Evolutionary conservation across 768 basidiomycete species (phyloP), one percentile per base, ranked within the genome.

Genomic region (Lactifluus pinguis): DNA sequence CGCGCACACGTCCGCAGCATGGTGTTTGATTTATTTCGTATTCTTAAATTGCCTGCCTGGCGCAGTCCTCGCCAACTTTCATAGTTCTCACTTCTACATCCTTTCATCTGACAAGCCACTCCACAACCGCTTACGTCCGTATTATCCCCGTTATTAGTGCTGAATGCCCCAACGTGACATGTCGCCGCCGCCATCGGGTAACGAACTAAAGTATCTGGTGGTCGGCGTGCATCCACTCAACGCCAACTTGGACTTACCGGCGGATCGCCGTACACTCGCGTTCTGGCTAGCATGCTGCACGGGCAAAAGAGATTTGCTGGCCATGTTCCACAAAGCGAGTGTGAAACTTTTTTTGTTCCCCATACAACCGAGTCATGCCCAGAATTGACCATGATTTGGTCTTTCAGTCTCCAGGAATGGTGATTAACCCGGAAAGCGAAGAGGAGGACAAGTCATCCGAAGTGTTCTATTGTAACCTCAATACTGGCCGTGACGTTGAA

Each of bases 241-340:
- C 19, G 73, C 76, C 39, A 74, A 77, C 54, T 74, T 80, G 74
- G 74, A 77, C 29, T 50, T 76, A 0, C 67, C 65, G 42, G 68
- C 66, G 11, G 80, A 79, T 39, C 69, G 71, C 39, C 64, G 69
- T 41, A 69, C 73, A 41, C 75, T 77, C 52, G 75, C 73, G 14
- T 68, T 68, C 30, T 80, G 79, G 80, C 70, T 80, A 4, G 77
- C 76, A 0, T 75, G 73, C 45, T 74, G 73, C 63, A 71, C 76
- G 54, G 71, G 73, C 30, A 68, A 70, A 29, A 68, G 70, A 50
- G 55, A 72, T 2, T 60, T 80, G 47, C 72, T 71, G 17, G 72
- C 77, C 2, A 68, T 80, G 52, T 79, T 73, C 48, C 72, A 79
- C 68, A 78, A 78, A 59, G 78, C 79, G 0, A 70, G 69, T 36